Conservation (phyloP, 2,329 filamentous ascomycete genomes). For the Dothideomycetes sp. region DNA sequence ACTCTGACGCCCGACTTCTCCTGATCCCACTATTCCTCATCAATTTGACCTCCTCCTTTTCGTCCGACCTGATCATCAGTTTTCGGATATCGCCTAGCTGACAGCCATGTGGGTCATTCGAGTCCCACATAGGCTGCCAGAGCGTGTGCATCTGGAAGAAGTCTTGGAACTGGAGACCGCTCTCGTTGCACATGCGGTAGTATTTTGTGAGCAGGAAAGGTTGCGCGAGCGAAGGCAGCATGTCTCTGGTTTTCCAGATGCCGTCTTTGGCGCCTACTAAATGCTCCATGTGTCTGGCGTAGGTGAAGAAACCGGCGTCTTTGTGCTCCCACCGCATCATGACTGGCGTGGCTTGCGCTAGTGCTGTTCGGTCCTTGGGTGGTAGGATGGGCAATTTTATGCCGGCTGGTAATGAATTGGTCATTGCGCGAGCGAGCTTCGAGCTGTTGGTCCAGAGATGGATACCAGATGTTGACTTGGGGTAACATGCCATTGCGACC, state of each 20-base stretch:
- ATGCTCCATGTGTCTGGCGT: constrained; percentile 17
- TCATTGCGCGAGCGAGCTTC: constrained; percentile 8
- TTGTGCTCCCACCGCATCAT: constrained; percentile 20
- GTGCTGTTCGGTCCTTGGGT: constrained; percentile 7
- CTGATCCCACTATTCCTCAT: no score
- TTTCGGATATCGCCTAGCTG: constrained; percentile 4
- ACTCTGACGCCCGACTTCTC: no score
- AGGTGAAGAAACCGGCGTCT: constrained; percentile 11
- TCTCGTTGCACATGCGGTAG: no score
- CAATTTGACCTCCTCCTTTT: constrained; percentile 1
- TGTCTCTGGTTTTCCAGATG: constrained; percentile 16
- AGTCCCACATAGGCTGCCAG: constrained; percentile 11
- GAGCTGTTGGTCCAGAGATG: constrained; percentile 17
- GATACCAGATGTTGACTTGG: constrained; percentile 18
- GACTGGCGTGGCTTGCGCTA: constrained; percentile 10
- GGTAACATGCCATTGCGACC: constrained; percentile 20
- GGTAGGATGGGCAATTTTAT: constrained; percentile 10
- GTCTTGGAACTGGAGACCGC: no score
- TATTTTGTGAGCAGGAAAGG: constrained; percentile 21
- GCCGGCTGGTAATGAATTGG: background rate
- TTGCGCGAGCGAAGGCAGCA: constrained; percentile 18
- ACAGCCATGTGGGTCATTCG: constrained; percentile 6
- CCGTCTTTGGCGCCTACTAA: constrained; percentile 20
- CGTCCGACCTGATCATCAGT: constrained; percentile 3
- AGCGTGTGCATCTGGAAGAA: no score